Evolutionary conservation across 208 protist species (phyloP), one percentile per base, ranked within the genome.

Genomic region (Trypanosoma lewisi): DNA sequence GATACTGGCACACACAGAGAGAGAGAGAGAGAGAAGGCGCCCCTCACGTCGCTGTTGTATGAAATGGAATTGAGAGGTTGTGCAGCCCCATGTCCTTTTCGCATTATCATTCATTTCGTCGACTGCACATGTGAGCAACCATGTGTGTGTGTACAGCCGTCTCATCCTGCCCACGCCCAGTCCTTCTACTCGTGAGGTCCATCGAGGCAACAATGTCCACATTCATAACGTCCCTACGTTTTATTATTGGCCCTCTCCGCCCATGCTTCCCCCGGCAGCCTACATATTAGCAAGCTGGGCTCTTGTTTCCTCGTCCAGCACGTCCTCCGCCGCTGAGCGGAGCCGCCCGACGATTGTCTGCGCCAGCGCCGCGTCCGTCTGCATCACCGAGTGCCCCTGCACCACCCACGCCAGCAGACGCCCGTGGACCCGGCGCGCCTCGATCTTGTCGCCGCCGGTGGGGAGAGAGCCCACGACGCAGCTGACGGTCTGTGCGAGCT

Each of bases 341-440:
- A 95, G 25, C 12, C 68, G 63, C 39, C 16, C 21, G 17, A 92
- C 23, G 39, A 95, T 80, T 36, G 58, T 71, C 21, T 67, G 45
- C 2, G 30, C 58, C 2, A 65, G 56, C 19, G 56, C 70, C 9
- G 70, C 72, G 9, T 63, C 23, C 17, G 51, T 60, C 34, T 72
- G 63, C 21, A 93, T 39, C 16, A 89, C 36, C 11, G 85, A 78
- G 58, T 85, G 63, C 14, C 75, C 39, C 45, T 78, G 64, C 28
- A 62, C 55, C 14, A 92, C 68, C 88, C 85, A 92, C 42, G 55
- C 52, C 33, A 95, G 55, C 42, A 95, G 59, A 12, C 75, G 70
- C 52, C 93, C 85, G 66, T 95, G 89, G 19, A 95, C 74, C 37
- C 77, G 74, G 39, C 61, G 53, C 2, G 89, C 83, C 72, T 95